Evolutionary conservation across 2,329 filamentous ascomycete genomes (phyloP), one percentile per base, ranked within the genome.

Genomic region (Botrytis aclada): DNA sequence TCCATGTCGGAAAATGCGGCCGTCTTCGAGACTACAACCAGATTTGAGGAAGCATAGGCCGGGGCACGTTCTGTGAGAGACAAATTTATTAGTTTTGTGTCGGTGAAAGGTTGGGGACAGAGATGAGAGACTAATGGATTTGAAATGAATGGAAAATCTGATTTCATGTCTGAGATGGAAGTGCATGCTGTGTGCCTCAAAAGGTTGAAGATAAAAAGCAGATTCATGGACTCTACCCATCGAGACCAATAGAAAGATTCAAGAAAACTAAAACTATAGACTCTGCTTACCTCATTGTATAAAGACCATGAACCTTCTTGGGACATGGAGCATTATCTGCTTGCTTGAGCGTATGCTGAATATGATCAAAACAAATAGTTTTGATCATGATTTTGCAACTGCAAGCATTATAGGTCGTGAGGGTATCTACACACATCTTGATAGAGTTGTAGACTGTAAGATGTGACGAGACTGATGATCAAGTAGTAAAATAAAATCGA

Each of bases 341-440:
- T 20, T 69, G 65, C 25, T 41, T 32, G 2, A 41, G 29, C 0
- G 65, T 69, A 32, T 69, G 65, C 6, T 69, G 65, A 6, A 69
- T 41, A 43, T 69, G 34, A 32, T 69, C 65, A 32, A 41, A 69
- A 58, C 65, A 69, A 32, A 69, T 32, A 18, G n/a, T 69, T 29
- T 69, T 25, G 5, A 69, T n/a, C 65, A 69, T 69, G 7, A 69
- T 58, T 1, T 25, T 18, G 20, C 65, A 69, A 29, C 4, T 10
- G 25, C 65, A 69, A 22, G 14, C 37, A 5, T 37, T 41, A 12
- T 69, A 69, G 3, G 8, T 29, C n/a, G 56, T 22, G n/a, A 56
- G 34, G 25, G 47, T 69, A 29, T 69, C 37, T 6, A 25, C 37
- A 41, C 65, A 69, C 65, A 69, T 69, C 47, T 32, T 32, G 20